Evolutionary conservation across 805 yeast genomes (phyloP).

Genomic region (Candida awuae): DNA sequence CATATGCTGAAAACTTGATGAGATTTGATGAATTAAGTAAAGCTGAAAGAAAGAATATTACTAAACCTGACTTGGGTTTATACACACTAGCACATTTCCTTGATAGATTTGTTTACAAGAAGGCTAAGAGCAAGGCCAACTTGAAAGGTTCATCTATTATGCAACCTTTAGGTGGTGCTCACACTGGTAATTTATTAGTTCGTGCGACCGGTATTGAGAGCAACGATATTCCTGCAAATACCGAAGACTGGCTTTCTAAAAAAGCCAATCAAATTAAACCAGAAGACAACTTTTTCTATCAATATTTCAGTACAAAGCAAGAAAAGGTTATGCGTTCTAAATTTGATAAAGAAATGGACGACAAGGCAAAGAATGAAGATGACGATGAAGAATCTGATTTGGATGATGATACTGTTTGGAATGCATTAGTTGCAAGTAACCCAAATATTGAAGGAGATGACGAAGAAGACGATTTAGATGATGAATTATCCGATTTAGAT

Average conservation of each 20-base stretch:
- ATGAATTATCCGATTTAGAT: conserved; percentile 32
- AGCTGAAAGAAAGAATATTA: conserved; percentile 22
- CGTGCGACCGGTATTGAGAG: conserved; percentile 41
- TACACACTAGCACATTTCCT: conserved; percentile 84
- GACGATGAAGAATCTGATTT: conserved; percentile 37
- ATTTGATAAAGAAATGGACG: conserved; percentile 38
- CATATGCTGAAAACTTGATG: conserved; percentile 64
- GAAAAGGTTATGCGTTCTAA: conserved; percentile 30
- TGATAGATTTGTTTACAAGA: conserved; percentile 91
- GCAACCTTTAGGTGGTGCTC: conserved; percentile 93
- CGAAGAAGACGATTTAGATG: conserved; percentile 27
- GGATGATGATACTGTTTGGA: conserved; percentile 51
- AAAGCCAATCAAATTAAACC: conserved; percentile 63
- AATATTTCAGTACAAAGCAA: conserved; percentile 66
- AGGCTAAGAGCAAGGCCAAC: conserved; percentile 68
- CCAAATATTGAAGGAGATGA: conserved; percentile 52
- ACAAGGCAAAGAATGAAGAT: conserved; percentile 36
- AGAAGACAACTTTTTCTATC: conserved; percentile 82
- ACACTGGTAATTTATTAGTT: conserved; percentile 61
- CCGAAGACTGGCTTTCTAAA: conserved; percentile 73
- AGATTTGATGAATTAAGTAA: conserved; percentile 31
- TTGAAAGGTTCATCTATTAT: conserved; percentile 87
- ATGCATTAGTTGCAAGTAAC: conserved; percentile 49
- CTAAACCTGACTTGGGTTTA: conserved; percentile 85
- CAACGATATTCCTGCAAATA: conserved; percentile 58